Conservation (phyloP, 352 stramenopile species). For the Aphanomyces astaci region DNA sequence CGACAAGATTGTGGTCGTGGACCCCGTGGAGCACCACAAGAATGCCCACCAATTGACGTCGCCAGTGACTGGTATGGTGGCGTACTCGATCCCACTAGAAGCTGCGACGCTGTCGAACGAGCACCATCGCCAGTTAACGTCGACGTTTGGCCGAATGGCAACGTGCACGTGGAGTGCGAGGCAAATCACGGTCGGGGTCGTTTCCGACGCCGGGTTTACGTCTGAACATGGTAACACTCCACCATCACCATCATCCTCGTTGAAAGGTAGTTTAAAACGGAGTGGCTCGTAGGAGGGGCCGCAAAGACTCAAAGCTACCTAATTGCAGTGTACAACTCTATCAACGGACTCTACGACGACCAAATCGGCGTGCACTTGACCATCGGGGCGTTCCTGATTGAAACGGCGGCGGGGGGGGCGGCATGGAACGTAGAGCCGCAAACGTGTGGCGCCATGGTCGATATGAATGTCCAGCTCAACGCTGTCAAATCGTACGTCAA, state of each 20-base stretch:
- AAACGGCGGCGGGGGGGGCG: constrained; percentile 7
- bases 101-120: neutral
- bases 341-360: constrained; percentile 21
- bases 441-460: constrained; percentile 3
- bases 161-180: neutral
- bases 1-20: constrained; percentile 15
- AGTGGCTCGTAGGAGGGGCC: constrained; percentile 4
- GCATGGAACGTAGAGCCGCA: constrained; percentile 14
- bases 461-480: constrained; percentile 11
- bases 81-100: constrained; percentile 1
- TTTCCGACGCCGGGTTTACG: constrained; percentile 20
- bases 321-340: constrained; percentile 21
- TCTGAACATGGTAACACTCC: constrained; percentile 10
- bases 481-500: constrained; percentile 10
- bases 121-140: neutral
- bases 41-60: neutral
- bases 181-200: constrained; percentile 15
- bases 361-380: constrained; percentile 18
- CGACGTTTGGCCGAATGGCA: constrained; percentile 11
- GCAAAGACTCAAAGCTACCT: constrained; percentile 10
- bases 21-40: constrained; percentile 12
- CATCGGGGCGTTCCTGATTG: constrained; percentile 20
- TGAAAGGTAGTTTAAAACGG: neutral
- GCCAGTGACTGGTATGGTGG: constrained; percentile 3
- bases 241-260: neutral